Percentiles rank a stretch among this genome's conserved stretches.
Conservation (phyloP, 176 grass and related monocot species). For the Carex parvula region DNA sequence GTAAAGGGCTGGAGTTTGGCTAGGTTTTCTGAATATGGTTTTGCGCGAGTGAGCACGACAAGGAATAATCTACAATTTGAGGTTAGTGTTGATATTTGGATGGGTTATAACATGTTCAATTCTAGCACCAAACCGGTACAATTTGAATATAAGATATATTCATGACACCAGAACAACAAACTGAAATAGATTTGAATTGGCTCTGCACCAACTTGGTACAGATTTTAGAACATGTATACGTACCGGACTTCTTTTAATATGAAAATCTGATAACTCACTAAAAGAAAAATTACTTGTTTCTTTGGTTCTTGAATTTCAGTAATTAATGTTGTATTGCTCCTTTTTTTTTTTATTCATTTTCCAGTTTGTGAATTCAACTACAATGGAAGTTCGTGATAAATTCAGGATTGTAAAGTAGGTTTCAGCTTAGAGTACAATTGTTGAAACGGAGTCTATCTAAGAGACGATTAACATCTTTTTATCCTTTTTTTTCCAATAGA, state of each 20-base stretch:
- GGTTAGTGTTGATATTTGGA: constrained; percentile 32
- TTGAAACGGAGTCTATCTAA: not conserved
- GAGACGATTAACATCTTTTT: not conserved
- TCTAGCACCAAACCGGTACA: not conserved
- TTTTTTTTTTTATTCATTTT: constrained; percentile 23
- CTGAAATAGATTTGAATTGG: not conserved
- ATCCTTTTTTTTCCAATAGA: not conserved
- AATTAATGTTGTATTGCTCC: not conserved
- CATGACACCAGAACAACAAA: not conserved
- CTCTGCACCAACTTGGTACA: not conserved
- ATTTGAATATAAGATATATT: not conserved
- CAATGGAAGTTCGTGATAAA: constrained; percentile 46
- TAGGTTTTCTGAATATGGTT: constrained; percentile 63
- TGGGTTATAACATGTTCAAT: not conserved
- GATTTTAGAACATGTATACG: not conserved
- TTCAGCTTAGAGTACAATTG: not conserved
- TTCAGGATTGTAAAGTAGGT: constrained; percentile 53
- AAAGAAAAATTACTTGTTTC: not conserved
- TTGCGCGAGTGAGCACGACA: constrained; percentile 50
- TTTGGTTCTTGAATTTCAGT: not conserved
- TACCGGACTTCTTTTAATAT: not conserved
- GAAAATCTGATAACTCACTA: not conserved
- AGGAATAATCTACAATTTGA: constrained; percentile 49
- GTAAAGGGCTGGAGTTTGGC: constrained; percentile 50
- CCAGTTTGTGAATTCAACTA: constrained; percentile 68